Base-by-base conservation (phyloP, 2,329 filamentous ascomycete species). In the Microdochium trichocladiopsis region DNA sequence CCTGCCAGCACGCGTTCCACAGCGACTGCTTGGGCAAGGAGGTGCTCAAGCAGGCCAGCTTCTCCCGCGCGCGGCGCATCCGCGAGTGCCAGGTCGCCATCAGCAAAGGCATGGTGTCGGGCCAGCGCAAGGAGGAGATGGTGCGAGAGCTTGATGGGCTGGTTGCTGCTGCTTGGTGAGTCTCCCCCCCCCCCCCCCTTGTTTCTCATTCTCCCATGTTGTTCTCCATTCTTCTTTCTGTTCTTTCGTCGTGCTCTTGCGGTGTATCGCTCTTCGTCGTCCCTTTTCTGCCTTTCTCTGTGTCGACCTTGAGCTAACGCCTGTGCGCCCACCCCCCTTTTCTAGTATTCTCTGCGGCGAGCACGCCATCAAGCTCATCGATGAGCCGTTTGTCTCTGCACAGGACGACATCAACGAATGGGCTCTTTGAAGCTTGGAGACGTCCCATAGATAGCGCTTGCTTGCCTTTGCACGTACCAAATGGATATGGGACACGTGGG, bases 1-100 rank as follows among this genome's bases (percentile, higher is more conserved):
- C 94, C 0, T 99, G 94, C 69, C 94, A 99, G 73, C 94, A 99
- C 70, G 89, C 92, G 3, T 99, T 99, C 64, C 94, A 99, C 69
- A 93, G 89, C 43, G 94, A 99, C 66, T 99, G 94, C 67, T 72
- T 99, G 49, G 93, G 90, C 0, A 86, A 83, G 61, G 88, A 87
- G 64, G 90, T 97, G 1, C 78, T 96, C 51, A 88, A 93, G 67
- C 86, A 90, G 58, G 85, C 87, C 1, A 90, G 90, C 0, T 75
- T 86, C 50, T 86, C 83, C 18, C 89, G 87, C 69, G 84, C 86
- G 16, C 86, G 86, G 66, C 79, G 88, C 58, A 96, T 99, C 59
- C 82, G 83, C 55, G 91, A 96, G 69, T 73, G 96, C 58, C 92
- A 97, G 73, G 78, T 82, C 51, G 86, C 92, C 66, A 87, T 97